Evolutionary conservation across 345 rosid species (phyloP).

Genomic region (Passiflora organensis): DNA sequence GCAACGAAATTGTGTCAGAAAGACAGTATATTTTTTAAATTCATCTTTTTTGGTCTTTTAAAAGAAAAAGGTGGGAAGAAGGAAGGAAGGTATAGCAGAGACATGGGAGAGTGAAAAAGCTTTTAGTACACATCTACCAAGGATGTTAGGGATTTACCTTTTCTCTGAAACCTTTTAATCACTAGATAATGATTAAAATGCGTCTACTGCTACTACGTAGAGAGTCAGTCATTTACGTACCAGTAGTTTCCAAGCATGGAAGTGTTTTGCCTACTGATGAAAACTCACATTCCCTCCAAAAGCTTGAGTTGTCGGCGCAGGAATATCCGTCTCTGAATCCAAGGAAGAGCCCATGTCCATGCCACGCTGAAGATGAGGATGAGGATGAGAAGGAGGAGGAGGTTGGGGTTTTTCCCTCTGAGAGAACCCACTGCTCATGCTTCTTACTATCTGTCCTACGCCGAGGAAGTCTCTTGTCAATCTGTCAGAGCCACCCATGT

Average conservation of each 20-base stretch:
- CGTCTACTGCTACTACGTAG: too few species aligned
- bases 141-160: too few species aligned
- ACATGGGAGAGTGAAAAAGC: too few species aligned
- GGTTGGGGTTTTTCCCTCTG: slow-evolving; percentile 17
- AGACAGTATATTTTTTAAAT: slow-evolving; percentile 7
- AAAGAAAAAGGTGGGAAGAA: too few species aligned
- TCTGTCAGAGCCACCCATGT: slow-evolving; percentile 51
- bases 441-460: slow-evolving; percentile 60
- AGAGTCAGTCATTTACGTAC: too few species aligned
- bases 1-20: slow-evolving; percentile 45
- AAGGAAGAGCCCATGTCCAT: slow-evolving; percentile 15
- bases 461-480: slow-evolving; percentile 78
- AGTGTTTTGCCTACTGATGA: slow-evolving; percentile 10
- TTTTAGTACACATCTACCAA: too few species aligned
- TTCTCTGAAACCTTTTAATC: too few species aligned
- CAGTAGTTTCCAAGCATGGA: too few species aligned
- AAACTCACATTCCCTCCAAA: slow-evolving; percentile 21
- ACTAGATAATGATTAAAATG: too few species aligned
- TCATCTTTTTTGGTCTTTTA: slow-evolving; percentile 1
- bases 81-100: too few species aligned
- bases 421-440: slow-evolving; percentile 20
- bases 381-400: slow-evolving; percentile 12
- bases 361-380: slow-evolving; percentile 13
- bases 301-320: slow-evolving; percentile 19
- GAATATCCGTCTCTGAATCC: slow-evolving; percentile 25